Conservation (phyloP, 768 basidiomycete species). For the Amanita molliuscula region DNA sequence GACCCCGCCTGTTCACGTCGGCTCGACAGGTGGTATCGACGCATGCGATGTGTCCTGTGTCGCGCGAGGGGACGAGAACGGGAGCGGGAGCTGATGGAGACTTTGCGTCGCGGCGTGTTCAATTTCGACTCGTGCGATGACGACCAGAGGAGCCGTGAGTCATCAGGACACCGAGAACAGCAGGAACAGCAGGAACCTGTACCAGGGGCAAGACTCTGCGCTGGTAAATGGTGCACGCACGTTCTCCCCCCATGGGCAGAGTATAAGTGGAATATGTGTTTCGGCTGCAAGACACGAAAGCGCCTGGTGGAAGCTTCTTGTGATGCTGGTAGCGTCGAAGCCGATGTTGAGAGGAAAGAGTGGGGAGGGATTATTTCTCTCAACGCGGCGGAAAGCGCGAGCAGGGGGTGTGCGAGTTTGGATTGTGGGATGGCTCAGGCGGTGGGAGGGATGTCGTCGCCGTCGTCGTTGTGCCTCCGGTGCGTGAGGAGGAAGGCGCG, state of each 20-base stretch:
- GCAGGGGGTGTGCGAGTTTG: slow-evolving; percentile 14
- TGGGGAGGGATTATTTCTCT: slow-evolving; percentile 2
- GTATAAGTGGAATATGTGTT: slow-evolving; percentile 31
- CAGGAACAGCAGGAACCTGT: background rate
- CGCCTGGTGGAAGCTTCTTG: background rate
- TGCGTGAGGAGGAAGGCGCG: slow-evolving; percentile 3
- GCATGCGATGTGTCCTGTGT: background rate
- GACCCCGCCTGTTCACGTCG: background rate
- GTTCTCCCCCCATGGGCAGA: slow-evolving; percentile 25
- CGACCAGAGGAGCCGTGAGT: background rate
- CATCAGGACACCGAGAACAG: too few relatives aligned
- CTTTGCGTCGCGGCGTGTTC: background rate
- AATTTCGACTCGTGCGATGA: background rate
- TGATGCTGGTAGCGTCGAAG: slow-evolving; percentile 21
- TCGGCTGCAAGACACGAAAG: background rate
- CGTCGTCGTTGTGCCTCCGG: slow-evolving; percentile 7
- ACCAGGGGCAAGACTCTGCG: slow-evolving; percentile 27
- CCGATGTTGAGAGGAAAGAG: slow-evolving; percentile 11
- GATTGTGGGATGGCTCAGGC: slow-evolving; percentile 12
- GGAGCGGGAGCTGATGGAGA: background rate
- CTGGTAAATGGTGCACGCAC: slow-evolving; percentile 20
- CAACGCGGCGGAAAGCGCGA: background rate
- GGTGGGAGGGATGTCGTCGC: slow-evolving; percentile 1
- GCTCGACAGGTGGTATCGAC: background rate
- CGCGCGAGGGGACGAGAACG: background rate